Evolutionary conservation across 192 early-diverging fungal species (phyloP), one percentile per base, ranked within the genome.

Genomic region (Diversispora epigaea): DNA sequence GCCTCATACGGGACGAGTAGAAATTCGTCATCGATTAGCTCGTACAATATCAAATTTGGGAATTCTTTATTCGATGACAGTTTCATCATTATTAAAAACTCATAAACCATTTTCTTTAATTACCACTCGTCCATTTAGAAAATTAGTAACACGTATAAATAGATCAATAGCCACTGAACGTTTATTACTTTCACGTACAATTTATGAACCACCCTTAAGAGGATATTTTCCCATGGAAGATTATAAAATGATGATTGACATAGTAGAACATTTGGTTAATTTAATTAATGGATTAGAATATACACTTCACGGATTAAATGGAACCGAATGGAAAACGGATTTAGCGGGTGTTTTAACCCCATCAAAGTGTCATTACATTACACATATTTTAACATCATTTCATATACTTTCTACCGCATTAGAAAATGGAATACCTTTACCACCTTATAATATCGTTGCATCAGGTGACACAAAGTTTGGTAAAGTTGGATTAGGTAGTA

Each of bases 181-280:
- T 10, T 68, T 78, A 19, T 60, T 82, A 47, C 71, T 82, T 17
- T 79, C 80, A 41, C 76, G 80, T 67, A 80, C 79, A 60, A 50
- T 71, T 22, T 82, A 80, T 58, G 81, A 82, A 47, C 81, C 81
- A 12, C 72, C 81, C 10, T 43, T 80, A 41, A 72, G 81, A 40
- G 81, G 81, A 17, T 50, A 72, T 8, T 82, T 78, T 39, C 81
- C 72, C 5, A 68, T 75, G 25, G 61, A 76, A 39, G 60, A 71
- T 45, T 82, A 82, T 57, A 22, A 64, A 5, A 22, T 41, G 2
- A 71, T 82, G 21, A 77, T 82, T 6, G 73, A 80, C 9, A 69
- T 80, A 1, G 43, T 82, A 5, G 79, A 82, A 41, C 77, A 78
- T 61, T 80, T 82, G 62, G 43, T 80, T 12, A 76, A 75, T 63